Evolutionary conservation across 108 stramenopile species (phyloP).

Genomic region (Conticribra guillardii): DNA sequence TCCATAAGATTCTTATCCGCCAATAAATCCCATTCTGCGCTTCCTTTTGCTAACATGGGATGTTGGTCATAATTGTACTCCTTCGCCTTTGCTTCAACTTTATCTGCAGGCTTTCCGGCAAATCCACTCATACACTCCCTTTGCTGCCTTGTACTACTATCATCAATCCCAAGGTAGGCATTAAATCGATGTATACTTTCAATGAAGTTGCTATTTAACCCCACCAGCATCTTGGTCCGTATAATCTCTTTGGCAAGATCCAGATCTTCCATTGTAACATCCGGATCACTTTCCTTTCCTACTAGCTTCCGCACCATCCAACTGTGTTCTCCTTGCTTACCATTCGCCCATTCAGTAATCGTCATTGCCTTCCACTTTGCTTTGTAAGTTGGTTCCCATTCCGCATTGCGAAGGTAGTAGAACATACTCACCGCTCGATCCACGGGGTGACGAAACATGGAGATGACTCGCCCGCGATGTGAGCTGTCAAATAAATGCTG

Average conservation of each 20-base stretch:
- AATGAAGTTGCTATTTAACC: constrained; percentile 34
- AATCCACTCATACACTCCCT: constrained; percentile 27
- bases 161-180: constrained; percentile 35
- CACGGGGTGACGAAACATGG: constrained; percentile 37
- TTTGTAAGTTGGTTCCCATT: constrained; percentile 50
- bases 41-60: constrained; percentile 30
- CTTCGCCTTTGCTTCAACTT: constrained; percentile 25
- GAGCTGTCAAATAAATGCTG: constrained; percentile 25
- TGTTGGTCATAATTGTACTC: constrained; percentile 36
- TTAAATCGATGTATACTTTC: constrained; percentile 54
- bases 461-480: constrained; percentile 37
- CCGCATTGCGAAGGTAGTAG: constrained; percentile 30
- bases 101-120: constrained; percentile 9
- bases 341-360: constrained; percentile 34
- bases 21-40: constrained; percentile 29
- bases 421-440: constrained; percentile 1
- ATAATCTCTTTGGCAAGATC: constrained; percentile 50
- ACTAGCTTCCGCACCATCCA: constrained; percentile 50
- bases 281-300: constrained; percentile 17
- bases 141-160: constrained; percentile 21
- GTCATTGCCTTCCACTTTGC: constrained; percentile 33
- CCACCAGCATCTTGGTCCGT: constrained; percentile 44
- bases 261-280: constrained; percentile 36
- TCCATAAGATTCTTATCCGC: constrained; percentile 33
- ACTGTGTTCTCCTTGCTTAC: constrained; percentile 44